phyloP scores from a whole-genome alignment of 495 filamentous ascomycete genomes.

The Gamarada debralockiae region DNA sequence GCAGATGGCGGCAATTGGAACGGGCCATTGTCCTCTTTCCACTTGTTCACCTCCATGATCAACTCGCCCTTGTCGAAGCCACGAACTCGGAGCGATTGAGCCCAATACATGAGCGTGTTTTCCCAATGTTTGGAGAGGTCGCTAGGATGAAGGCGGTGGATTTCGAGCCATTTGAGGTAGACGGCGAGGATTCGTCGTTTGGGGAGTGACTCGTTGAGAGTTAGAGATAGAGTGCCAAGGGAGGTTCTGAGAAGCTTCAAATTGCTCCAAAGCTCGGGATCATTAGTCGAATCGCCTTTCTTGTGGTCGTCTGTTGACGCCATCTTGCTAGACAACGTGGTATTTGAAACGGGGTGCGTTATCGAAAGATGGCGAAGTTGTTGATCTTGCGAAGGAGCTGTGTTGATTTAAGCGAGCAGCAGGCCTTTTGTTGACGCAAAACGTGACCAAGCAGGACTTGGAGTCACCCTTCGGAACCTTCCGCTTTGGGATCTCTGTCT shows the following conservation, averaged over 20 bases:
- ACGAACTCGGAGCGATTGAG: neutral
- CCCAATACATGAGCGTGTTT: neutral
- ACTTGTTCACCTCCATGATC: neutral
- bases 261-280: neutral
- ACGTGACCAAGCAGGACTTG: too few species aligned
- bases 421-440: too few species aligned
- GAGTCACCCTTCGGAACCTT: too few species aligned
- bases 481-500: too few species aligned
- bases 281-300: too few species aligned
- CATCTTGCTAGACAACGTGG: too few species aligned
- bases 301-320: too few species aligned
- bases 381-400: too few species aligned
- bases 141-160: constrained; percentile 7
- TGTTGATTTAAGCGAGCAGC: too few species aligned
- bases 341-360: too few species aligned
- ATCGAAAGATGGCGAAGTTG: too few species aligned
- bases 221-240: constrained; percentile 4
- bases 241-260: constrained; percentile 4
- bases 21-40: constrained; percentile 1
- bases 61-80: neutral
- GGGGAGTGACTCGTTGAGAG: neutral
- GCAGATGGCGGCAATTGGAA: neutral
- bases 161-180: constrained; percentile 19
- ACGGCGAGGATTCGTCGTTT: neutral
- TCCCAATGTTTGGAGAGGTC: constrained; percentile 7